phyloP scores from a whole-genome alignment of 2,329 filamentous ascomycete species.

The Botrytis squamosa region DNA sequence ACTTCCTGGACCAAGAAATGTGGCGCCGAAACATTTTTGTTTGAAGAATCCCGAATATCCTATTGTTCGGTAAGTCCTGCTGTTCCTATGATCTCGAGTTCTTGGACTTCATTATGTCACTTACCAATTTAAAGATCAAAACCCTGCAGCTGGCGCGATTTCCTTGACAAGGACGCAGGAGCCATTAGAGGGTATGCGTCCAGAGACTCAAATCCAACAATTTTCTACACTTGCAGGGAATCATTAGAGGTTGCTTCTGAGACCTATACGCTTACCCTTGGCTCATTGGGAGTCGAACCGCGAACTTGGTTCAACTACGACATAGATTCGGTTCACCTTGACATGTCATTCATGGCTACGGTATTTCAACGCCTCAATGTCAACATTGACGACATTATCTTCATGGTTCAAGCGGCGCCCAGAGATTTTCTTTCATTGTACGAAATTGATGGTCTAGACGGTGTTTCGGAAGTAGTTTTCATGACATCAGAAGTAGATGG shows the following conservation, averaged over 20 bases:
- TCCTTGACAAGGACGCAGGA: background rate
- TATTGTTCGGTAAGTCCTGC: background rate
- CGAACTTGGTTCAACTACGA: background rate
- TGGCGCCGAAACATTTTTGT: background rate
- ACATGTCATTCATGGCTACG: background rate
- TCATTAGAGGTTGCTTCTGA: background rate
- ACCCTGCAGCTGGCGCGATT: background rate
- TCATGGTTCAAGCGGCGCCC: no score
- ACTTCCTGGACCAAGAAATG: background rate
- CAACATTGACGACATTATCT: background rate
- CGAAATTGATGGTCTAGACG: background rate
- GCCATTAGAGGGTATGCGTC: background rate
- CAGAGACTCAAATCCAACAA: background rate
- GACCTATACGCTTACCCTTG: background rate
- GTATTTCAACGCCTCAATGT: accelerated
- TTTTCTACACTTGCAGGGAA: background rate
- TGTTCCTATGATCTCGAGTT: background rate
- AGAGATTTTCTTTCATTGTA: background rate
- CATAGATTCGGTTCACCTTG: background rate
- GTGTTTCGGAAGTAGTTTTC: background rate
- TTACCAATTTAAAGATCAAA: background rate
- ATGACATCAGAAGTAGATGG: background rate
- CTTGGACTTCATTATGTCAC: background rate
- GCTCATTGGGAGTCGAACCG: background rate
- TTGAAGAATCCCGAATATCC: background rate